Evolutionary conservation across 495 filamentous ascomycete species (phyloP).

Genomic region (Penicillium longicatenatum): DNA sequence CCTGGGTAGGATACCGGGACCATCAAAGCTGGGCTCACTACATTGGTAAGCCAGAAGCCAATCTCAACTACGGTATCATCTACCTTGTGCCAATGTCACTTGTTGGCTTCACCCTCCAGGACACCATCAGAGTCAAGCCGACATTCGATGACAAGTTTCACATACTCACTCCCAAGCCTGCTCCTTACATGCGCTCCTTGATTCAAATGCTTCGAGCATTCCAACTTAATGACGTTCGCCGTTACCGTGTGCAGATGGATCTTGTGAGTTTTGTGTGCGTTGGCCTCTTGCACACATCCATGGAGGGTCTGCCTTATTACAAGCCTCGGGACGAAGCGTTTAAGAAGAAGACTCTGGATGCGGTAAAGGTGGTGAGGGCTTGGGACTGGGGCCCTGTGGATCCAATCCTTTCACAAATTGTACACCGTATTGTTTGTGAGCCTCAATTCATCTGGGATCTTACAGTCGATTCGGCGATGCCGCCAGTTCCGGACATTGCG

Average conservation of each 20-base stretch:
- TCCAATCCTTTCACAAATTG: not conserved
- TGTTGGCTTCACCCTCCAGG: conserved; percentile 17
- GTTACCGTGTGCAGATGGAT: conserved; percentile 13
- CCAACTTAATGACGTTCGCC: conserved; percentile 3
- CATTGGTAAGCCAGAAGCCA: not conserved
- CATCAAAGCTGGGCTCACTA: not conserved
- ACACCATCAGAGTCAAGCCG: conserved; percentile 19
- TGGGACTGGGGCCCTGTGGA: not conserved
- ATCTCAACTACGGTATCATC: not conserved
- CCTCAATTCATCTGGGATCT: not conserved
- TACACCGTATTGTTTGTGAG: not conserved
- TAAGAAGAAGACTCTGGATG: not conserved
- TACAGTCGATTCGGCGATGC: no score
- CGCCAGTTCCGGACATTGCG: no score
- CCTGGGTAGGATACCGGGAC: not conserved
- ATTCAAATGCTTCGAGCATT: conserved; percentile 12
- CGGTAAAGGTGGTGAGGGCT: no score
- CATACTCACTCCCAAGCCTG: conserved; percentile 22
- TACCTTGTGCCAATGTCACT: conserved; percentile 23
- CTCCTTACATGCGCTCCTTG: conserved; percentile 17
- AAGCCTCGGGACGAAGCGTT: not conserved
- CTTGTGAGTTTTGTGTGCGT: conserved; percentile 15
- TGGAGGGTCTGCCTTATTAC: not conserved
- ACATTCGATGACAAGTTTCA: conserved; percentile 12
- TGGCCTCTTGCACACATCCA: not conserved